phyloP scores from a whole-genome alignment of 139 green algal genomes.

The Closterium sp. region DNA sequence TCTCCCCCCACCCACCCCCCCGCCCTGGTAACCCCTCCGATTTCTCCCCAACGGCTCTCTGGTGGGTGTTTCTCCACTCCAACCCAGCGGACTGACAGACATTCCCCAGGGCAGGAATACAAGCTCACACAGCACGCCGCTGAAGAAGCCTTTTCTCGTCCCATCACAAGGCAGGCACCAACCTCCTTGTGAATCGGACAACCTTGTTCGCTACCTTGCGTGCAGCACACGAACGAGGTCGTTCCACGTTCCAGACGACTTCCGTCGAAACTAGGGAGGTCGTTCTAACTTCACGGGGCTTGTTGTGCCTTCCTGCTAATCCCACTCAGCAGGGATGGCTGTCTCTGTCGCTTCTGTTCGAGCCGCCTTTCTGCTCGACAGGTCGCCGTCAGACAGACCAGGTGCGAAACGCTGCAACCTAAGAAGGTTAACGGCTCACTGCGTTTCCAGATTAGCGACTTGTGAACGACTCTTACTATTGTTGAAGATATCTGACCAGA shows the following conservation, averaged over 20 bases:
- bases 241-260: not conserved
- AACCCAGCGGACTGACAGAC: too few relatives aligned
- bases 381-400: not conserved
- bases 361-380: not conserved
- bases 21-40: too few relatives aligned
- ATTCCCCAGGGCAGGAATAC: too few relatives aligned
- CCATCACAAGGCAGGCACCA: not conserved
- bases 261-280: not conserved
- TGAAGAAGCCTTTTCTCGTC: not conserved
- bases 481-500: not conserved
- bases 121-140: not conserved
- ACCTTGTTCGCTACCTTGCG: too few relatives aligned
- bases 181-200: not conserved
- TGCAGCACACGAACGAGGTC: too few relatives aligned
- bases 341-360: not conserved
- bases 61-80: too few relatives aligned
- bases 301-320: not conserved
- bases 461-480: not conserved
- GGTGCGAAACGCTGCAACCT: not conserved
- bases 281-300: not conserved
- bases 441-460: not conserved
- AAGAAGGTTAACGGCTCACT: not conserved
- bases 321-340: not conserved
- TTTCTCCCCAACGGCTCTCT: too few relatives aligned
- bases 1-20: too few relatives aligned